Percentiles rank a stretch among this genome's conserved stretches.
phyloP scores from a whole-genome alignment of 495 filamentous ascomycete genomes.

The Endocarpon pusillum region DNA sequence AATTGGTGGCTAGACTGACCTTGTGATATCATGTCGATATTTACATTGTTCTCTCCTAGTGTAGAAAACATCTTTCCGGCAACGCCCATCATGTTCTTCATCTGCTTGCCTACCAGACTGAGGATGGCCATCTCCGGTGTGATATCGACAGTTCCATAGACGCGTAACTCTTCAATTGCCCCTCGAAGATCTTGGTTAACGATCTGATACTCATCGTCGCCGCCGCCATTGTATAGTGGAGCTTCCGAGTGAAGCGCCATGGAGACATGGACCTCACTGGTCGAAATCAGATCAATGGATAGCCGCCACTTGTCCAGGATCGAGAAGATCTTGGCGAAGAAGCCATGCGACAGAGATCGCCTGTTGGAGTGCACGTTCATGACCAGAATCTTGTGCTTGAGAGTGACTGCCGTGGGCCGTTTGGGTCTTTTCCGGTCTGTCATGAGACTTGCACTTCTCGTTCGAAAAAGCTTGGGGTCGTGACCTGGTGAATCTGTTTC shows the following conservation, averaged over 20 bases:
- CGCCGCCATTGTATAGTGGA: conserved; percentile 33
- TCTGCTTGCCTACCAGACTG: conserved; percentile 76
- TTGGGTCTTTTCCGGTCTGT: conserved; percentile 36
- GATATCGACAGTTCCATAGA: conserved; percentile 73
- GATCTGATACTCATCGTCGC: conserved; percentile 44
- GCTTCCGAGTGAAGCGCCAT: conserved; percentile 72
- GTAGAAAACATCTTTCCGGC: conserved; percentile 81
- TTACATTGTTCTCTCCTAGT: conserved; percentile 71
- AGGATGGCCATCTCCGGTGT: conserved; percentile 80
- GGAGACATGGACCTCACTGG: conserved; percentile 85
- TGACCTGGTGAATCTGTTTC: conserved; percentile 28
- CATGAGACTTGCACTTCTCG: conserved; percentile 27
- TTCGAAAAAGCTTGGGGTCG: conserved; percentile 29
- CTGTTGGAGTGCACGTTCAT: conserved; percentile 94
- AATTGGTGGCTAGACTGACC: conserved; percentile 43
- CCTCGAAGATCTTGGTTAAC: conserved; percentile 45
- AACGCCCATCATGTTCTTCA: conserved; percentile 89
- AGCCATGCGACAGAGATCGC: conserved; percentile 71
- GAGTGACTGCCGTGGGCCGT: conserved; percentile 82
- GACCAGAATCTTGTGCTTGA: conserved; percentile 83
- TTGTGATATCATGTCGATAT: conserved; percentile 97
- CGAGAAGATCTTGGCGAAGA: conserved; percentile 78
- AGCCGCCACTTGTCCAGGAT: conserved; percentile 66
- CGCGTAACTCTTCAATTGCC: conserved; percentile 49
- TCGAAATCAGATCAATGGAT: conserved; percentile 84